Evolutionary conservation across 352 stramenopile genomes (phyloP).

Genomic region (Peronospora farinosa): DNA sequence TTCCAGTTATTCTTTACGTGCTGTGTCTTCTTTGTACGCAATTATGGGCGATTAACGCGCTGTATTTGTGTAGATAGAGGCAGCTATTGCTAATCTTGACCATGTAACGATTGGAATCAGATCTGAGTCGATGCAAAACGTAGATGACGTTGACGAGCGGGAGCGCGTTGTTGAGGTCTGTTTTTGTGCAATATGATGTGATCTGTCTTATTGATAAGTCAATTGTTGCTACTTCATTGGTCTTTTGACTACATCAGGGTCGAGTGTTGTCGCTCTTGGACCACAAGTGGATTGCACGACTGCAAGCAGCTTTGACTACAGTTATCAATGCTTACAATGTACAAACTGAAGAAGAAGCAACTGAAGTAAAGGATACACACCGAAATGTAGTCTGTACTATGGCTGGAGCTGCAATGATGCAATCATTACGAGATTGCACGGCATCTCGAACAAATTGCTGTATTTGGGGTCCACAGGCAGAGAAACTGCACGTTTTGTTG

Average conservation of each 20-base stretch:
- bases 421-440: conserved; percentile 36
- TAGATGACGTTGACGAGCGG: conserved; percentile 7
- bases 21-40: not conserved
- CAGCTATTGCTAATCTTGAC: conserved; percentile 26
- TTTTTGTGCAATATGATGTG: conserved; percentile 1
- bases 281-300: conserved; percentile 54
- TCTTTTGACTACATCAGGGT: conserved; percentile 8
- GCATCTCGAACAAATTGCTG: conserved; percentile 49
- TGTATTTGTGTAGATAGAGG: conserved; percentile 30
- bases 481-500: conserved; percentile 47
- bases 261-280: conserved; percentile 40
- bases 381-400: conserved; percentile 48
- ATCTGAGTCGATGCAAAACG: conserved; percentile 15
- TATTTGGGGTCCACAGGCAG: conserved; percentile 41
- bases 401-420: conserved; percentile 33
- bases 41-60: conserved; percentile 1
- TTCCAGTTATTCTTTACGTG: conserved; percentile 1
- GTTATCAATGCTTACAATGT: conserved; percentile 19
- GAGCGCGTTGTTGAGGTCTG: conserved; percentile 12
- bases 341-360: not conserved
- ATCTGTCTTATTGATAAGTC: not conserved
- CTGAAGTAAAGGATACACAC: not conserved
- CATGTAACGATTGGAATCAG: conserved; percentile 10
- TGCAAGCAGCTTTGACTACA: conserved; percentile 34
- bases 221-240: conserved; percentile 4